These are phyloP conservation scores for Axilococcus clingmanii DNA, from an alignment of 139 green algal species.

Conservation along the genomic window DNA sequence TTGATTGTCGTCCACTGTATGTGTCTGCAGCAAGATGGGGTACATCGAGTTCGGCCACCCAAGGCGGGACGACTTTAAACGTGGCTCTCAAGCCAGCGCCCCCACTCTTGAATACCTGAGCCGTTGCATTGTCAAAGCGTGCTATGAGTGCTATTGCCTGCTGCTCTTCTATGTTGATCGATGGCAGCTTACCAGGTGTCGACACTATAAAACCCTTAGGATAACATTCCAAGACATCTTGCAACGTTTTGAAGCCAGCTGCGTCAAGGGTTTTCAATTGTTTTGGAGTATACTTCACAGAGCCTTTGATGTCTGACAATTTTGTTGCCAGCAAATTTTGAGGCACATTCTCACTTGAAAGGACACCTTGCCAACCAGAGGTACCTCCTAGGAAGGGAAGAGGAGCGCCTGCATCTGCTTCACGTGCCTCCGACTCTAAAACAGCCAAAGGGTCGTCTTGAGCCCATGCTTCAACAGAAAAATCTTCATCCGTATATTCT, in stretches of 20 bases:
- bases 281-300: conserved; percentile 1
- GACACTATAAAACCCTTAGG: conserved; percentile 26
- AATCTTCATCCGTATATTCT: neutral
- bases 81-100: too few relatives aligned
- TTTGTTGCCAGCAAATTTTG: neutral
- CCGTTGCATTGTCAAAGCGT: too few relatives aligned
- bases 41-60: too few relatives aligned
- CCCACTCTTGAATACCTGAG: too few relatives aligned
- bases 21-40: too few relatives aligned
- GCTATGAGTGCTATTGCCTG: neutral
- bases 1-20: too few relatives aligned
- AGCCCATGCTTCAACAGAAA: conserved; percentile 3
- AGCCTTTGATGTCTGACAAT: neutral
- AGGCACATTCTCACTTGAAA: too few relatives aligned
- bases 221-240: conserved; percentile 32
- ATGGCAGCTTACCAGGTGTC: conserved; percentile 11
- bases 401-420: too few relatives aligned
- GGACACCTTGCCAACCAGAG: too few relatives aligned
- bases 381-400: too few relatives aligned
- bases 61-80: too few relatives aligned
- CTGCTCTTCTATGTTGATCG: neutral
- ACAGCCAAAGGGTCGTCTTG: conserved; percentile 1
- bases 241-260: conserved; percentile 19
- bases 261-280: conserved; percentile 10
- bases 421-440: neutral